Base-by-base conservation (phyloP, 2,329 filamentous ascomycete genomes). In the Nectriaceae sp. region DNA sequence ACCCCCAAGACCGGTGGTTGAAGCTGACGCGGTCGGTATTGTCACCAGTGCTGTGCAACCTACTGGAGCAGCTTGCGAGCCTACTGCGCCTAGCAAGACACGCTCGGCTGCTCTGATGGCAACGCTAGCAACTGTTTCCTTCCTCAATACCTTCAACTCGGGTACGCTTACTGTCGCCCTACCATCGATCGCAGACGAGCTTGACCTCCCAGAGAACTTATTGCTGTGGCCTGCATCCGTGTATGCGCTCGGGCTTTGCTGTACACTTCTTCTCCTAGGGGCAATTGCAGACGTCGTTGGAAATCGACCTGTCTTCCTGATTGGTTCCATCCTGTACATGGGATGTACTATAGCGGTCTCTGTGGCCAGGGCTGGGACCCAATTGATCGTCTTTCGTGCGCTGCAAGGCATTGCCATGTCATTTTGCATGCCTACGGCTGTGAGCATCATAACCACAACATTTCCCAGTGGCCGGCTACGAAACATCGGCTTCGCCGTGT, bases 401-500 rank as follows among this genome's bases (percentile, higher is more conserved):
- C 42, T 70, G 0, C 59, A 68, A 0, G 71, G 71, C 4, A 49
- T 67, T 11, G 59, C 66, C 6, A 69, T 72, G 1, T 63, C 70
- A 3, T 69, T 73, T 56, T 70, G 67, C 44, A 53, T 73, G 3
- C 70, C 71, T 0, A 68, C 69, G 0, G 65, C 68, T 3, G 66
- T 74, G 15, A 64, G 66, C 11, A 49, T 72, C 20, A 68, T 72
- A 40, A 66, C 71, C 0, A 64, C 64, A 8, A 72, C 68, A 0
- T 71, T 74, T 4, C 64, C 68, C 0, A 64, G 53, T 15, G 71
- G 70, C 0, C 52, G 54, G 1, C 62, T 64, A 61, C 63, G 73
- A 6, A 75, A 75, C 38, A 65, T 69, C 3, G 72, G 66, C 0
- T 76, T 76, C 42, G 70, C 73, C 0, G 70, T 72, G 53, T 63